Conservation (phyloP, 1,139 yeast species). For the Taphrina deformans region DNA sequence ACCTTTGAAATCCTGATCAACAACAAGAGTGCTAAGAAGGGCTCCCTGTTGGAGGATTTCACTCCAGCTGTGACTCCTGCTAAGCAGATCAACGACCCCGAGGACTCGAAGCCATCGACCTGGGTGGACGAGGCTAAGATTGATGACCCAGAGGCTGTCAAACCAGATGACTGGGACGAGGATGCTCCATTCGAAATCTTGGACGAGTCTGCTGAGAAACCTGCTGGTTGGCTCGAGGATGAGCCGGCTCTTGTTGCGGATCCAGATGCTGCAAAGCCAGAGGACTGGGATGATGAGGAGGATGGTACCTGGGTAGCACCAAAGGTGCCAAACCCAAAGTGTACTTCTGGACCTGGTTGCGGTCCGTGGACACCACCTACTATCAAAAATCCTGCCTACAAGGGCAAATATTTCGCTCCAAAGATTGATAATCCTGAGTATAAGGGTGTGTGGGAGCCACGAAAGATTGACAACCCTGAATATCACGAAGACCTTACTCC, state of each 20-base stretch:
- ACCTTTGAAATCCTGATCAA: slow-evolving; percentile 77
- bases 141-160: slow-evolving; percentile 63
- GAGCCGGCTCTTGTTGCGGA: slow-evolving; percentile 61
- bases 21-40: slow-evolving; percentile 71
- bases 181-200: slow-evolving; percentile 59
- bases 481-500: slow-evolving; percentile 63
- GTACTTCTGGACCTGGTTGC: slow-evolving; percentile 65
- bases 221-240: slow-evolving; percentile 76
- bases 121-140: slow-evolving; percentile 74
- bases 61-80: slow-evolving; percentile 68
- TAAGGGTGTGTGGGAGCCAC: slow-evolving; percentile 78
- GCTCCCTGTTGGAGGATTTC: slow-evolving; percentile 62
- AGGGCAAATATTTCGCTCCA: slow-evolving; percentile 78
- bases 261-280: slow-evolving; percentile 65
- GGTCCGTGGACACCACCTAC: slow-evolving; percentile 70
- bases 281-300: slow-evolving; percentile 81
- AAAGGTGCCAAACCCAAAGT: slow-evolving; percentile 67
- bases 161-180: slow-evolving; percentile 84
- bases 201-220: slow-evolving; percentile 67
- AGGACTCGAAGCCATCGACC: slow-evolving; percentile 66
- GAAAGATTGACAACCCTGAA: slow-evolving; percentile 64
- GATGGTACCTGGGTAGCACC: slow-evolving; percentile 84
- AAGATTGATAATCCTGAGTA: slow-evolving; percentile 69
- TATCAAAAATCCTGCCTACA: slow-evolving; percentile 66
- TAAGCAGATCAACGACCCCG: slow-evolving; percentile 59